Evolutionary conservation across 345 rosid genomes (phyloP).

Genomic region (Salix purpurea): DNA sequence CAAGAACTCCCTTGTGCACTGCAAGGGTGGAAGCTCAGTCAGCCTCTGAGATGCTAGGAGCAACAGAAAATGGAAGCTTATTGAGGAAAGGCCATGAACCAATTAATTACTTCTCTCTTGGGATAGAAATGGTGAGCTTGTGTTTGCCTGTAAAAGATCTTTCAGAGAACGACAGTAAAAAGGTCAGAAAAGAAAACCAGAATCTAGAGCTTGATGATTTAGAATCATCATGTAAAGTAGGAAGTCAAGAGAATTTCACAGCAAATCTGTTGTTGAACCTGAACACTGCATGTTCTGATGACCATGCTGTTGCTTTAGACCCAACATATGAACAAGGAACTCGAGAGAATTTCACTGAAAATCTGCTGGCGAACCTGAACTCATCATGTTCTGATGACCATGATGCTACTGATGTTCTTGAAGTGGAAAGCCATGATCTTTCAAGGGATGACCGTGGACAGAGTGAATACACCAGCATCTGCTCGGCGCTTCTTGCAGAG

Average conservation of each 20-base stretch:
- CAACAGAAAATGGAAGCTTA: constrained; percentile 5
- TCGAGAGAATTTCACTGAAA: neutral
- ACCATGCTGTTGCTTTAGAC: neutral
- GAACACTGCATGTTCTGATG: neutral
- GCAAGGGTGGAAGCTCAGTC: neutral
- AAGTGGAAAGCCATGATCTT: constrained; percentile 8
- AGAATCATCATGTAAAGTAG: neutral
- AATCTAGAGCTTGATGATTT: neutral
- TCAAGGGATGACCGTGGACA: constrained; percentile 13
- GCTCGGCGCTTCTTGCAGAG: constrained; percentile 14
- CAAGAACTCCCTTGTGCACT: constrained; percentile 12
- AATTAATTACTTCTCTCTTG: neutral
- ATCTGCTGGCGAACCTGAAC: neutral
- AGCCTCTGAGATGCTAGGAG: constrained; percentile 8
- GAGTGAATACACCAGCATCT: constrained; percentile 15
- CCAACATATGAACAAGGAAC: neutral
- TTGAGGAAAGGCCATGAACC: constrained; percentile 6
- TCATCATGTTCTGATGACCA: neutral
- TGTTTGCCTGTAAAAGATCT: constrained; percentile 14
- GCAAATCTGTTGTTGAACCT: neutral
- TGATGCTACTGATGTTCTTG: neutral
- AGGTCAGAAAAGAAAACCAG: constrained; percentile 30
- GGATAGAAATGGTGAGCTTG: constrained; percentile 11
- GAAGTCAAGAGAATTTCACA: constrained; percentile 8
- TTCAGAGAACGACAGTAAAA: constrained; percentile 5